These are phyloP conservation scores for Pythium chondricola DNA, from an alignment of 352 stramenopile genomes.

Conservation along the genomic window DNA sequence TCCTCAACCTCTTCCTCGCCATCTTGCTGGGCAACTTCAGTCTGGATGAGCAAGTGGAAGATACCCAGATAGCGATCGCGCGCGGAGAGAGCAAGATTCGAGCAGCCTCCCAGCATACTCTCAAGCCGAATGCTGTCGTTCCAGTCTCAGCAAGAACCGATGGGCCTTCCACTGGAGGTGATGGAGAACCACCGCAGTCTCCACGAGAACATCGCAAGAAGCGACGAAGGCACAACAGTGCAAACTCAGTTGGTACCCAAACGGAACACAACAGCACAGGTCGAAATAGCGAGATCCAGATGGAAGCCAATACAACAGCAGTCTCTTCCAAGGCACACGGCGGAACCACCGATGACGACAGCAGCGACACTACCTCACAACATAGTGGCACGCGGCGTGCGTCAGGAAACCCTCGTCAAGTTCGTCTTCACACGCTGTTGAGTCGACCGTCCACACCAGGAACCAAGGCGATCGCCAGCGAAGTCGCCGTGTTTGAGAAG, in stretches of 20 bases:
- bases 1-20: conserved; percentile 87
- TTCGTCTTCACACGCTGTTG: neutral
- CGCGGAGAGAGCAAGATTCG: conserved; percentile 28
- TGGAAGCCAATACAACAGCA: neutral
- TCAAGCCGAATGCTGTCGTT: conserved; percentile 1
- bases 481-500: conserved; percentile 13
- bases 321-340: too few relatives aligned
- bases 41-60: conserved; percentile 23
- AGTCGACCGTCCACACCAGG: neutral
- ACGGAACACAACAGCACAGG: too few relatives aligned
- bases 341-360: neutral
- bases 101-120: neutral
- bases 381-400: neutral
- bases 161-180: too few relatives aligned
- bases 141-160: neutral
- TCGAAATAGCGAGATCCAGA: neutral
- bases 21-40: conserved; percentile 85
- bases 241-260: conserved; percentile 3
- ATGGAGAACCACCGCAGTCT: neutral
- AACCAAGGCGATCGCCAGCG: neutral
- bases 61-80: conserved; percentile 21
- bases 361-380: too few relatives aligned
- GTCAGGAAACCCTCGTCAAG: conserved; percentile 10
- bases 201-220: conserved; percentile 3
- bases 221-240: conserved; percentile 1